These are phyloP conservation scores for Dendrobium nobile DNA, from an alignment of 106 monocot genomes.

Conservation along the genomic window DNA sequence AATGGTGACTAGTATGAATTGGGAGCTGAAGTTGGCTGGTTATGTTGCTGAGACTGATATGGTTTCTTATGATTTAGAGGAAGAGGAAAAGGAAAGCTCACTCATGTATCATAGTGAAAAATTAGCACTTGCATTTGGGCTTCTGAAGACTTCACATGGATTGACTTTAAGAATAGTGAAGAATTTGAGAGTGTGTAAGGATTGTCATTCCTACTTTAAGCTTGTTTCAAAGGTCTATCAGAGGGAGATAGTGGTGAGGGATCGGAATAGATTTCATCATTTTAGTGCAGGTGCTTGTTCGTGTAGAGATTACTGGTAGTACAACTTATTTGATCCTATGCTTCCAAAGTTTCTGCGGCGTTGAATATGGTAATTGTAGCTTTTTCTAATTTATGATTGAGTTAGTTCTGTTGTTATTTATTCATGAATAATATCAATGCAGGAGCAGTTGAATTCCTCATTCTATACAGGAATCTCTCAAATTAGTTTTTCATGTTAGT, in stretches of 20 bases:
- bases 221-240: constrained; percentile 15
- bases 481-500: no score
- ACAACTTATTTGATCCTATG: no score
- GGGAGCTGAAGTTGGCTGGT: constrained; percentile 10
- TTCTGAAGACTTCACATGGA: background rate
- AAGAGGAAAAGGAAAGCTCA: no score
- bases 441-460: no score
- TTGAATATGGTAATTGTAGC: no score
- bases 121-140: no score
- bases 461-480: no score
- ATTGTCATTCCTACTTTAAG: constrained; percentile 24
- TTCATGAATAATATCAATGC: no score
- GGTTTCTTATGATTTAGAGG: background rate
- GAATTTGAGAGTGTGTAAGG: constrained; percentile 28
- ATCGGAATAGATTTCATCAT: constrained; percentile 32
- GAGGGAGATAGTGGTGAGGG: constrained; percentile 22
- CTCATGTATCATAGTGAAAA: no score
- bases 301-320: constrained; percentile 31
- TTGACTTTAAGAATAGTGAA: constrained; percentile 14
- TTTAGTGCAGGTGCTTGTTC: constrained; percentile 25
- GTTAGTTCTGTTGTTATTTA: no score
- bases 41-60: constrained; percentile 8
- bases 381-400: no score
- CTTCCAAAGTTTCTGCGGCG: no score
- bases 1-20: constrained; percentile 12